Evolutionary conservation across 306 rosid species (phyloP), one percentile per base, ranked within the genome.

Genomic region (Biancaea sappan): DNA sequence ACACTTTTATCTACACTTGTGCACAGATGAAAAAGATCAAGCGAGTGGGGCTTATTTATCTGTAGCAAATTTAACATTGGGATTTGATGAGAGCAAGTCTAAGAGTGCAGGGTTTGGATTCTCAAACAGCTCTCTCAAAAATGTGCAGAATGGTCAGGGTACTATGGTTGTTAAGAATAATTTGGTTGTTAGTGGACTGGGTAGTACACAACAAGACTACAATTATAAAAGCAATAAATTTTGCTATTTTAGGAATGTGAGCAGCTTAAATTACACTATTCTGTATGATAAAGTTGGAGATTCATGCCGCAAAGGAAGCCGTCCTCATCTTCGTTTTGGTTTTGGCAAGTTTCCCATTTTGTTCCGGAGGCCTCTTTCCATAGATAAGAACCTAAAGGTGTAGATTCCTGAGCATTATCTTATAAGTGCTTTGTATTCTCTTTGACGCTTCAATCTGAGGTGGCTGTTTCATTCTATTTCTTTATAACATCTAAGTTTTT

Each of bases 201-300:
- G 96, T 15, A 77, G 84, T 72, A 94, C 96, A 18, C 86, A 87
- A 51, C 91, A 94, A 87, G 86, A 80, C 74, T 92, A 87, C 77
- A 69, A 64, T 63, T 92, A 82, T 32, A 66, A 47, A 41, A 83
- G 89, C 38, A 69, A 57, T 47, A 71, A 51, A 24, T 57, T 53
- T 15, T 94, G 97, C 69, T 94, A 92, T 77, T 86, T 67, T 4
- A 84, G 97, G 84, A 86, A 86, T 79, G 75, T 92, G 21, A 92
- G 95, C 71, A 83, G 95, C 85, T 88, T 90, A 56, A 86, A 94
- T 80, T 92, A 81, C 77, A 87, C 94, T 19, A 84, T 91, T 73
- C 85, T 89, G 8, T 79, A 87, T 47, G 99, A 94, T 77, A n/a
- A 71, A 77, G 87, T 81, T 28, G 75, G 56, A 29, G 26, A 72